Base-by-base conservation (phyloP, 441 rosid species). In the Omphalea diandra region DNA sequence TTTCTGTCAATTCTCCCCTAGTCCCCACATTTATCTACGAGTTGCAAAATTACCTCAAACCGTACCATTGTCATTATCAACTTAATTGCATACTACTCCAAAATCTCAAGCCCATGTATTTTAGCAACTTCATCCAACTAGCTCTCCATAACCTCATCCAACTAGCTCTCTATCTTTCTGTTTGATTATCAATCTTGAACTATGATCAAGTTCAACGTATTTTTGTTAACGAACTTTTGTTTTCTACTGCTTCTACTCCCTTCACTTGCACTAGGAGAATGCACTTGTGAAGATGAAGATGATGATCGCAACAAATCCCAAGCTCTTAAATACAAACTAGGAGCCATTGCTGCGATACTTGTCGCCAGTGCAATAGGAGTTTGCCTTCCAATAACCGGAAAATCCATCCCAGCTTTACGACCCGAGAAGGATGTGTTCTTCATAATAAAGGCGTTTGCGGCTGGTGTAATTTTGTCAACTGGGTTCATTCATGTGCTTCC, bases 321-420 rank as follows among this genome's bases (percentile, higher is more conserved):
- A 26, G 90, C 91, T 10, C 80, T 6, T 0, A 81, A 66, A 50
- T 88, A 84, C 81, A 87, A 85, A 61, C n/a, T 83, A 18, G 85
- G 69, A 0, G 87, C 82, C 2, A 82, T 87, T 27, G 81, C 73
- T 20, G 73, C 83, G 27, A 86, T 88, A 44, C 79, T 87, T 0
- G 68, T 64, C 0, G 89, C 92, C 1, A 75, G 88, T 32, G 82
- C 77, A 10, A 75, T 83, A 7, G 87, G 92, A 0, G 89, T 87
- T 64, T 67, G 77, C 20, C 64, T 89, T 38, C 92, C 92, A 0
- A 20, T 83, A 1, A 54, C 82, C 0, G 86, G 88, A 7, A 89
- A 70, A 65, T 2, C 58, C 0, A 20, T 86, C 11, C 74, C 73
- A 4, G 80, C 84, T 15, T 60, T 84, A 1, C 22, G 58, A 20